Conservation (phyloP, 345 rosid species). For the Isatis tinctoria region DNA sequence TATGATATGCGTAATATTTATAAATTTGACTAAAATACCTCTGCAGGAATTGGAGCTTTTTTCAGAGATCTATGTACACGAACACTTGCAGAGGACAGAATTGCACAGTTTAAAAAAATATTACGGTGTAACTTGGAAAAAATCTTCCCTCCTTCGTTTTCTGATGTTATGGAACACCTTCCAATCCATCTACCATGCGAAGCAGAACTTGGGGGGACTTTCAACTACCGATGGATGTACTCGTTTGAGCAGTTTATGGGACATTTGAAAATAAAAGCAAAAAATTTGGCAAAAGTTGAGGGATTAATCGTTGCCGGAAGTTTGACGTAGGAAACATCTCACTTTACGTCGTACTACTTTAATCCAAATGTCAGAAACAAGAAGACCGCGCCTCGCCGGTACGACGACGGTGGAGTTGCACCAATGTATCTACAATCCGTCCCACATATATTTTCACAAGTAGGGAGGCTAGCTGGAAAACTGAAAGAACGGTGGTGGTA, state of each 20-base stretch:
- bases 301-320: background rate
- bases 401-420: background rate
- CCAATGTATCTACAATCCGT: background rate
- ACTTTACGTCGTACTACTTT: background rate
- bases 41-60: too few relatives aligned
- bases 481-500: background rate
- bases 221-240: background rate
- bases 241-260: background rate
- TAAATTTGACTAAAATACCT: too few relatives aligned
- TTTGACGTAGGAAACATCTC: background rate
- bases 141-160: background rate
- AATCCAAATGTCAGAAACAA: background rate
- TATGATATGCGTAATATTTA: too few relatives aligned
- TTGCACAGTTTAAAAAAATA: too few relatives aligned
- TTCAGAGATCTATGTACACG: too few relatives aligned
- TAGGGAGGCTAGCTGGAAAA: background rate
- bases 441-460: background rate
- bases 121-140: too few relatives aligned
- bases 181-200: background rate
- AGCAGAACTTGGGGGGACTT: background rate
- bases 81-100: too few relatives aligned
- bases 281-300: background rate
- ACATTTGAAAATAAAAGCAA: background rate
- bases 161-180: background rate
- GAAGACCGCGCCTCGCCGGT: background rate